Evolutionary conservation across 345 rosid genomes (phyloP).

Genomic region (Corchorus olitorius): DNA sequence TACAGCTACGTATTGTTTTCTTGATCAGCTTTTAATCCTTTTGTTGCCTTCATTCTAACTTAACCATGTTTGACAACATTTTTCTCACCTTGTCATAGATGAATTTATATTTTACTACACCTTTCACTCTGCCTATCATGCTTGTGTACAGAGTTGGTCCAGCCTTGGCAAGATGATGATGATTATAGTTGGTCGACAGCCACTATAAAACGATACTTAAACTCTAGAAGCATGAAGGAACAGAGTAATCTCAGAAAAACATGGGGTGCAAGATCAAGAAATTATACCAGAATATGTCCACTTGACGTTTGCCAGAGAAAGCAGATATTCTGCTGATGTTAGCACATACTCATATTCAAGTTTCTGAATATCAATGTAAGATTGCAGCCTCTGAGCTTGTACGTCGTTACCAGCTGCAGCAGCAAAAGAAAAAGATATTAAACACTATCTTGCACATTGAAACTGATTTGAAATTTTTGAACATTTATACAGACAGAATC

Average conservation of each 20-base stretch:
- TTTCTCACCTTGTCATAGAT: neutral
- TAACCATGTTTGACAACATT: neutral
- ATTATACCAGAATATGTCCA: constrained; percentile 71
- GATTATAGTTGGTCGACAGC: neutral
- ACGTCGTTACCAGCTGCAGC: constrained; percentile 46
- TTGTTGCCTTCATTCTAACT: neutral
- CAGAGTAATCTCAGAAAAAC: neutral
- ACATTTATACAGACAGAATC: neutral
- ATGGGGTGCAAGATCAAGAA: neutral
- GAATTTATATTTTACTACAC: neutral
- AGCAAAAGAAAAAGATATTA: constrained; percentile 14
- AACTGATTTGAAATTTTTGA: neutral
- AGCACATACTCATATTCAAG: constrained; percentile 80
- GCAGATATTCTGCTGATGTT: constrained; percentile 81
- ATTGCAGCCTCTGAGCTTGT: constrained; percentile 43
- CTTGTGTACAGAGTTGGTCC: constrained; percentile 3
- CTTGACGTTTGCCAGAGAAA: constrained; percentile 62
- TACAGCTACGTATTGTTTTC: neutral
- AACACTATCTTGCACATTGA: constrained; percentile 16
- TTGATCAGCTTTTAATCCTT: neutral
- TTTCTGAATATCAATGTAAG: constrained; percentile 61
- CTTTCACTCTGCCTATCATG: neutral
- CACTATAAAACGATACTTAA: constrained; percentile 14
- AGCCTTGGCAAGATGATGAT: too few species aligned
- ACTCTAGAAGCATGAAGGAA: neutral